Evolutionary conservation across 2,329 filamentous ascomycete species (phyloP).

Genomic region (Ascochyta pisi): DNA sequence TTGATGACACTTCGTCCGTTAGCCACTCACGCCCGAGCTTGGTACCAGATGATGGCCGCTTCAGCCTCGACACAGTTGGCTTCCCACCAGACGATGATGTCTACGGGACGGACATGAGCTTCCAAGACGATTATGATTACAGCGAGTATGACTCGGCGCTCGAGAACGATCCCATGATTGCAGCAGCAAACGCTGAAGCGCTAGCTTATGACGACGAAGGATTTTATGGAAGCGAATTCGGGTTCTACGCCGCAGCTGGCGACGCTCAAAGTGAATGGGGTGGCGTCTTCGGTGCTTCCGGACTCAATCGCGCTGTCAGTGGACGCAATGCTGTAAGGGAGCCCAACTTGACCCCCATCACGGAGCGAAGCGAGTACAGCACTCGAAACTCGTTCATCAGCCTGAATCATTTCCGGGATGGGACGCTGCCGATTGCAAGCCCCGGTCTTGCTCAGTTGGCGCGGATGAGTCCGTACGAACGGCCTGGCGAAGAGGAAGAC

Average conservation of each 20-base stretch:
- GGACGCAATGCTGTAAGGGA: slow-evolving; percentile 71
- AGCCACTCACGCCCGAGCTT: slow-evolving; percentile 52
- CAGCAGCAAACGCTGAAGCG: slow-evolving; percentile 91
- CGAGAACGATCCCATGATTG: slow-evolving; percentile 86
- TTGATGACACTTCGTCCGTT: slow-evolving; percentile 40
- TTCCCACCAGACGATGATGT: slow-evolving; percentile 45
- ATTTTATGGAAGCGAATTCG: slow-evolving; percentile 96
- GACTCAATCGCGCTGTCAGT: slow-evolving; percentile 70
- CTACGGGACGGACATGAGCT: slow-evolving; percentile 47
- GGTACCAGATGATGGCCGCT: slow-evolving; percentile 58
- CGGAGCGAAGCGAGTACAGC: slow-evolving; percentile 93
- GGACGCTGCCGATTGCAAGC: slow-evolving; percentile 64
- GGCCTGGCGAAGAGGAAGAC: slow-evolving; percentile 63
- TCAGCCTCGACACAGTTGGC: slow-evolving; percentile 55
- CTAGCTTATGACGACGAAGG: slow-evolving; percentile 91
- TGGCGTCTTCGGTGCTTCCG: slow-evolving; percentile 85
- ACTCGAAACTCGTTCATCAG: slow-evolving; percentile 91
- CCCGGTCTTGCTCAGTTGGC: slow-evolving; percentile 77
- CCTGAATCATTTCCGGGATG: slow-evolving; percentile 61
- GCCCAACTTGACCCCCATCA: slow-evolving; percentile 94
- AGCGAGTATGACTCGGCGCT: slow-evolving; percentile 59
- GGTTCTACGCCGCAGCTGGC: slow-evolving; percentile 78
- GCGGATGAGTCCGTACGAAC: slow-evolving; percentile 61
- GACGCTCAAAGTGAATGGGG: slow-evolving; percentile 74
- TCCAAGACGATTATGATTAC: slow-evolving; percentile 60